Evolutionary conservation across 805 yeast genomes (phyloP), one percentile per base, ranked within the genome.

Genomic region (Candida argentea): DNA sequence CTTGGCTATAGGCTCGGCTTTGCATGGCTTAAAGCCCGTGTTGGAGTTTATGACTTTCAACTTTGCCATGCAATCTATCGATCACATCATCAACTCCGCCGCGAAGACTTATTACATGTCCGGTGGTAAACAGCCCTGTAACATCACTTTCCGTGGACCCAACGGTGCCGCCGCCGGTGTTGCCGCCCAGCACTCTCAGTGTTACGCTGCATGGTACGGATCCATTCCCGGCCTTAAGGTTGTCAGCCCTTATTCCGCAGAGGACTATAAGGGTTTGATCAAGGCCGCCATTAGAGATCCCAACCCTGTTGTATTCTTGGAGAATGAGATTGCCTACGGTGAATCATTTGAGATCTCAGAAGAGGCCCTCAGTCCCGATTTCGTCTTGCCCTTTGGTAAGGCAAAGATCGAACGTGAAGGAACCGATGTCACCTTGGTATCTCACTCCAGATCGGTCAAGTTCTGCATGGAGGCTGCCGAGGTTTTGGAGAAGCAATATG

Each of bases 81-180:
- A 91, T 62, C 97, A 91, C 46, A 91, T 91, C 61, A 73, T 91
- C 63, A 91, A 91, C 73, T 87, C 97, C 33, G 97, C 96, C 30
- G 99, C 97, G 39, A 91, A 89, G 72, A 91, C 98, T 28, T 85
- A 76, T 62, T 91, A 91, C 70, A 91, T 91, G 99, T 84, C 95
- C 39, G 99, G 99, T 58, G 99, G 99, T 70, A 82, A 77, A 39
- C 95, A 87, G 64, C 89, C 89, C 38, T 87, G 96, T 70, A 87
- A 84, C 64, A 84, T 89, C 52, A 87, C 94, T 31, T 91, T 91
- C 72, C 80, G 99, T 66, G 99, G 99, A 50, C 97, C 99, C 37
- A 91, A 91, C 61, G 99, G 98, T 63, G 95, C 98, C 27, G 95
- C 98, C 44, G 96, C 96, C 27, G 97, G 97, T 74, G 98, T 91